Evolutionary conservation across 331 rosid species (phyloP), one percentile per base, ranked within the genome.

Genomic region (Pyracantha coccinea): DNA sequence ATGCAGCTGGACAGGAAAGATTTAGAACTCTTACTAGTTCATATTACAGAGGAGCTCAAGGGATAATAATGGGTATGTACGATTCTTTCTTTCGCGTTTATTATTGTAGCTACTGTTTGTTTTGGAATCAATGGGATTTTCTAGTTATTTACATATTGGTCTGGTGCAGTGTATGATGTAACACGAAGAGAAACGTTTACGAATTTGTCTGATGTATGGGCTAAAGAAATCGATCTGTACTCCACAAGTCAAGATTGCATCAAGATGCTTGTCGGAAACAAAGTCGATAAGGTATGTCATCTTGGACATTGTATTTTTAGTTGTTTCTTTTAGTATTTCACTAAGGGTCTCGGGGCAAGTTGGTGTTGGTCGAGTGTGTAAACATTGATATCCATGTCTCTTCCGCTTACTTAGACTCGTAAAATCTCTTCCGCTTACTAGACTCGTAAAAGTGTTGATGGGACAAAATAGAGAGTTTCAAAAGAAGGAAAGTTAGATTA

Each of bases 41-140:
- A 35, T 91, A 91, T 60, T 91, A 89, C 79, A 84, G 97, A 80
- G 97, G 95, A 38, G 97, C 93, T 73, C 95, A 91, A 83, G 95
- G 95, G 66, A 85, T 91, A 68, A 87, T 91, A n/a, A 83, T 91
- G 95, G 95, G 97, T 91, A 84, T 71, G 91, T 9, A 60, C 41
- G 13, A 28, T 66, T 55, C 54, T 57, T 85, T 52, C 23, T 27
- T 47, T 44, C 6, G 68, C 3, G 27, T 68, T 20, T 35, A 38
- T 72, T 52, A 15, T 62, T 17, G 54, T 50, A 21, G 57, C 4
- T 32, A 47, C 45, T 38, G 45, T 38, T 3, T 7, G 2, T 27
- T 55, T 47, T 3, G 14, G 54, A 20, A n/a, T 57, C 19, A 1
- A 33, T 67, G 31, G 33, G 53, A 57, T 7, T 35, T 13, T 24